A percentile compares a stretch with the other conserved stretches of the same genome.
These are phyloP conservation scores for Ophiostoma quercus DNA, from an alignment of 2,329 filamentous ascomycete genomes.

Conservation along the genomic window DNA sequence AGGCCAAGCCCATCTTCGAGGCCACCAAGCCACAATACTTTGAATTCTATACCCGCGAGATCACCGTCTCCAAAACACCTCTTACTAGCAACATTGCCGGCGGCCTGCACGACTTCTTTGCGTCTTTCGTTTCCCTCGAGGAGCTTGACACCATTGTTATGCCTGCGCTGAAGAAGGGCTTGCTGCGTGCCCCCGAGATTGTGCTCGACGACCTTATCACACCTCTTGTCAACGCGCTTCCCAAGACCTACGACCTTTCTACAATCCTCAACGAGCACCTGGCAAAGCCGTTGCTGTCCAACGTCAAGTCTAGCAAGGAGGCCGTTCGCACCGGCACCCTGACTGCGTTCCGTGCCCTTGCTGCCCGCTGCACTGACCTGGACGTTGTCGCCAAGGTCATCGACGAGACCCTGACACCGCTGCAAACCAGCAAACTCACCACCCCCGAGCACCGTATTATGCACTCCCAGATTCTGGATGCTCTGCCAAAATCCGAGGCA, in stretches of 20 bases:
- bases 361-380: conserved; percentile 55
- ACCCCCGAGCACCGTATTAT: conserved; percentile 78
- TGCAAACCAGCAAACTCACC: conserved; percentile 79
- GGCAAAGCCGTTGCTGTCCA: conserved; percentile 81
- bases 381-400: conserved; percentile 60
- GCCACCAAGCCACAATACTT: conserved; percentile 67
- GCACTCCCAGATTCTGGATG: conserved; percentile 73
- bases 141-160: conserved; percentile 72
- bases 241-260: conserved; percentile 69
- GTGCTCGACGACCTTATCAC: conserved; percentile 74
- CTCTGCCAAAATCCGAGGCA: conserved; percentile 50
- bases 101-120: conserved; percentile 77
- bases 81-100: conserved; percentile 67
- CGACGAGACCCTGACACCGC: conserved; percentile 70
- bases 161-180: conserved; percentile 78
- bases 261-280: conserved; percentile 65
- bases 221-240: conserved; percentile 65
- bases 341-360: conserved; percentile 66
- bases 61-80: conserved; percentile 69
- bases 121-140: conserved; percentile 63
- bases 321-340: conserved; percentile 70
- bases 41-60: conserved; percentile 77
- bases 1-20: conserved; percentile 58
- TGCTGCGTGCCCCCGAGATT: conserved; percentile 85
- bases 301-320: conserved; percentile 83